Evolutionary conservation across 2,329 filamentous ascomycete genomes (phyloP), one percentile per base, ranked within the genome.

Genomic region (Cordyceps tenuipes): DNA sequence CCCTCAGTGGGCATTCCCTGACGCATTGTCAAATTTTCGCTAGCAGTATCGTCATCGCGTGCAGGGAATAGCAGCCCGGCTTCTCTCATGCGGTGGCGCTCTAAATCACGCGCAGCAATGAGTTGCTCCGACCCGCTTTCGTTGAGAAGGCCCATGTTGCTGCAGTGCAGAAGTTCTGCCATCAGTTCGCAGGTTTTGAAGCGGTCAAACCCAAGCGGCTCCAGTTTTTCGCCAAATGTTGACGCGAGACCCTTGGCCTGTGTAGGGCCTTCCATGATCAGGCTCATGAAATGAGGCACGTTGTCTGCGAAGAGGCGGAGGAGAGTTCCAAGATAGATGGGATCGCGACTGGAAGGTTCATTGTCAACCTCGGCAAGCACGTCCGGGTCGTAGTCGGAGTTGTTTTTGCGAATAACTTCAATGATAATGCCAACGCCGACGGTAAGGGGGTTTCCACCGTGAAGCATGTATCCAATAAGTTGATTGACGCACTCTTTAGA

Each of bases 161-260:
- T 97, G 75, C 94, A 99, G 73, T 99, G 94, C 44, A 99, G 77
- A 49, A 99, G 79, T 73, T 99, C 94, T 1, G 94, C 94, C 94
- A 99, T 97, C 62, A 99, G 80, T 74, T 99, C 94, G 73, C 94
- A 99, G 0, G 94, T 97, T 79, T 99, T 99, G 79, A 99, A 99
- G 21, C 94, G 83, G 73, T 99, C 94, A 70, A 99, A 99, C 2
- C 94, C 94, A 10, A 99, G 81, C 4, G 94, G 93, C 72, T 97
- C 91, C 57, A 99, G 92, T 72, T 88, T 90, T 50, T 87, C 84
- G 57, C 92, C 92, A 77, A 96, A 99, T 0, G 94, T 94, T 3
- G 91, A 93, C 66, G 86, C 88, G 43, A 97, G 78, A 61, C 87
- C 85, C 50, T 87, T 84, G 70, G 89, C 87, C 67, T 87, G 86